Evolutionary conservation across 306 rosid genomes (phyloP), one percentile per base, ranked within the genome.

Genomic region (Lathyrus tuberosus): DNA sequence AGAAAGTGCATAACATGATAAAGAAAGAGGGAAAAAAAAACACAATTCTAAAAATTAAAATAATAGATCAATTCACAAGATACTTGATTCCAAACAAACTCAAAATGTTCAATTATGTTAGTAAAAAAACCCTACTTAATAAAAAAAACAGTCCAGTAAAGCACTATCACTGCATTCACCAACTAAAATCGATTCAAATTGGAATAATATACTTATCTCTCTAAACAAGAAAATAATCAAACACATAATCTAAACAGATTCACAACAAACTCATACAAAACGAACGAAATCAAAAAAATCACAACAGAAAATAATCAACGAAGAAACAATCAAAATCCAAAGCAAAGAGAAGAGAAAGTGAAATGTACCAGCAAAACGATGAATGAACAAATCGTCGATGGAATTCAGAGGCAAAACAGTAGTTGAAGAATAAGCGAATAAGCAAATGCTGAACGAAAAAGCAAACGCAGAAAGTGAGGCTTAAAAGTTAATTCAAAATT

Each of bases 341-440:
- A 57, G 30, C 18, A 57, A 13, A 14, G 60, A 17, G 12, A 53
- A 64, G 6, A 22, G 51, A 70, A 42, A 33, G 14, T 28, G 10
- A 52, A 67, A 44, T 48, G 78, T 75, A 84, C 93, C 93, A 66
- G 68, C 65, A 42, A 22, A 65, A 5, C 6, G 38, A 68, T 30
- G 70, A 65, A 68, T 17, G 70, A 65, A 63, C 49, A 76, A 81
- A 41, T 71, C 44, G 67, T 20, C 10, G 51, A 67, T n/a, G 43
- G 42, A 58, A 44, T 67, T 48, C 22, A 60, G 33, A 63, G n/a
- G 70, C 49, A 54, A 42, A 52, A 52, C 38, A 47, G 69, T 51
- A 33, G 26, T 28, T 49, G 33, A 61, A 76, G 70, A 61, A 76
- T 65, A 65, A 59, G 35, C 65, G 26, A 37, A 67, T 70, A 15